Percentiles rank a stretch among this genome's conserved stretches.
These are phyloP conservation scores for Penicillium psychrosexuale DNA, from an alignment of 2,329 filamentous ascomycete species.

Conservation along the genomic window DNA sequence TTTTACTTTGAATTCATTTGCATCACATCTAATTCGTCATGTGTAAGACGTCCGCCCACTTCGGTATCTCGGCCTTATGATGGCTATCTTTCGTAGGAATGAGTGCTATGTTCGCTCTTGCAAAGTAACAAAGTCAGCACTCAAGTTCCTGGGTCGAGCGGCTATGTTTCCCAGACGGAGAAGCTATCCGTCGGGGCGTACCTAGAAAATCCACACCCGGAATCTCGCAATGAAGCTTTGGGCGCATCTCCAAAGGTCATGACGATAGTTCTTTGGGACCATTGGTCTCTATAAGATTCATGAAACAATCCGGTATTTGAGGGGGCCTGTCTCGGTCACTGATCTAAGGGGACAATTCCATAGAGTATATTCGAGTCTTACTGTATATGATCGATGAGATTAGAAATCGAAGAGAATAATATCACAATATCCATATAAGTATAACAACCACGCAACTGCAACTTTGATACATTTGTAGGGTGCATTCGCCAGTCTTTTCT, in stretches of 20 bases:
- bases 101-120: background rate
- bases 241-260: background rate
- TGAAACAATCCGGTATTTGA: background rate
- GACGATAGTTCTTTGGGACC: background rate
- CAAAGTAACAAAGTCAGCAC: too few species aligned
- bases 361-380: background rate
- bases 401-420: background rate
- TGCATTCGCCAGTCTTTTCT: background rate
- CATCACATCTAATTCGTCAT: background rate
- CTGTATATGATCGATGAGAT: background rate
- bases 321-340: background rate
- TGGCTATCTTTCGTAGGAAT: background rate
- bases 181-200: background rate
- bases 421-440: background rate
- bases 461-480: background rate
- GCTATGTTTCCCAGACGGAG: background rate
- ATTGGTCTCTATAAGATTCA: background rate
- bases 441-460: background rate
- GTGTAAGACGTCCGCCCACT: background rate
- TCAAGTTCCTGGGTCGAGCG: background rate
- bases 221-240: background rate
- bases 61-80: background rate
- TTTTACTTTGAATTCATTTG: constrained; percentile 16
- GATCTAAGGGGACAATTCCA: background rate
- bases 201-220: background rate